Base-by-base conservation (phyloP, 2,329 filamentous ascomycete genomes). In the Colletotrichum filicis region DNA sequence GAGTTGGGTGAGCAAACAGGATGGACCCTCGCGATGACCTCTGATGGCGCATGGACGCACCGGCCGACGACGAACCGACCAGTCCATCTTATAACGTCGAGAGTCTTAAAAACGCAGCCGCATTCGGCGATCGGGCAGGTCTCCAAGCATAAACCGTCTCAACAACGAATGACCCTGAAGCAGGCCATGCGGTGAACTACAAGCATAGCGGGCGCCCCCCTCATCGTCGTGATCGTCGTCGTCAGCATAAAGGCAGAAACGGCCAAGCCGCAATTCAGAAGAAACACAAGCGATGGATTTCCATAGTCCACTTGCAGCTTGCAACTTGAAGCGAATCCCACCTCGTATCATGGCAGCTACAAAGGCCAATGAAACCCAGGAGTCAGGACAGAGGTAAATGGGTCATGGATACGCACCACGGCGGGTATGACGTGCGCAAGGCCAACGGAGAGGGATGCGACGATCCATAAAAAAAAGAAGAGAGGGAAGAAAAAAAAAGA, bases 21-120 rank as follows among this genome's bases (percentile, higher is more conserved):
- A 66, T 46, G 46, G 66, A 65, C 37, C 71, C 49, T 66, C 61
- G 60, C 60, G 46, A 57, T 46, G 16, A 46, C 35, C 52, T 64
- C 66, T 59, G 53, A 69, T 52, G 30, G 59, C 53, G 70, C 66
- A 66, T 73, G 61, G 66, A 57, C 55, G 55, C 61, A 60, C 65
- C 35, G 52, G 42, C 37, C 53, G 26, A 59, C 56, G 14, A 70
- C 59, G 56, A 61, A 52, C 66, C 60, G 56, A 65, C 42, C 59
- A 64, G 55, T 37, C 59, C 70, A 56, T 55, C 59, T 59, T 19
- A 49, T 32, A n/a, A 49, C 6, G 42, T 49, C 19, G 19, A 63
- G 30, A 42, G 19, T 60, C 57, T 30, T 26, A 55, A 69, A 30
- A 59, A 26, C 49, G 58, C 55, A 69, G 53, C 66, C 42, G 59